Conservation (phyloP, 176 grass and related monocot genomes). For the Phoenix roebelenii region DNA sequence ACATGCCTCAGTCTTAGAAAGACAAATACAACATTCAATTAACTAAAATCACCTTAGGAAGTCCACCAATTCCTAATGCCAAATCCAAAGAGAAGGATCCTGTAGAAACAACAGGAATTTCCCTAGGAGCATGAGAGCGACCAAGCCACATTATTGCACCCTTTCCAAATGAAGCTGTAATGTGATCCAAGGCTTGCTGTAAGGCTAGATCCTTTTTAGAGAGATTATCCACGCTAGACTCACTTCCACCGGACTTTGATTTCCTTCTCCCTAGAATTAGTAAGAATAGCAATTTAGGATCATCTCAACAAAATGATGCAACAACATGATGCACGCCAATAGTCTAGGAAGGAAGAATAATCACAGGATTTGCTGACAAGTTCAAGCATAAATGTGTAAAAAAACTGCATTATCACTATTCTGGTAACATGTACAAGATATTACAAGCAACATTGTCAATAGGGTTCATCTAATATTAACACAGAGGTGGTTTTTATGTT, state of each 20-base stretch:
- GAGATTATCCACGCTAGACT: slow-evolving; percentile 67
- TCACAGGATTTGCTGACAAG: no score
- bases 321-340: neutral
- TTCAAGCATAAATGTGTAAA: no score
- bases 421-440: no score
- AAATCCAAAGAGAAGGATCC: slow-evolving; percentile 85
- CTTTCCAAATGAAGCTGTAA: slow-evolving; percentile 76
- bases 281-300: slow-evolving; percentile 5
- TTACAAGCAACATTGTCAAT: no score
- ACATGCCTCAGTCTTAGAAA: no score
- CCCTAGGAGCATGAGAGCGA: slow-evolving; percentile 50
- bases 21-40: no score
- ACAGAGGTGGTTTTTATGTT: no score
- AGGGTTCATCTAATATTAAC: no score
- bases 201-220: slow-evolving; percentile 88
- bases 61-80: slow-evolving; percentile 75
- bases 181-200: slow-evolving; percentile 92
- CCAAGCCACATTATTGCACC: slow-evolving; percentile 99
- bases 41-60: slow-evolving; percentile 60
- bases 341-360: no score
- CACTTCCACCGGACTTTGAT: slow-evolving; percentile 44
- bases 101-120: slow-evolving; percentile 82
- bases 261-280: slow-evolving; percentile 56
- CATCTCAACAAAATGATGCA: slow-evolving; percentile 4
- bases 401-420: no score